A percentile compares a stretch with the other conserved stretches of the same genome.
These are phyloP conservation scores for Danielia oregonensis DNA, from an alignment of 805 yeast genomes.

Conservation along the genomic window DNA sequence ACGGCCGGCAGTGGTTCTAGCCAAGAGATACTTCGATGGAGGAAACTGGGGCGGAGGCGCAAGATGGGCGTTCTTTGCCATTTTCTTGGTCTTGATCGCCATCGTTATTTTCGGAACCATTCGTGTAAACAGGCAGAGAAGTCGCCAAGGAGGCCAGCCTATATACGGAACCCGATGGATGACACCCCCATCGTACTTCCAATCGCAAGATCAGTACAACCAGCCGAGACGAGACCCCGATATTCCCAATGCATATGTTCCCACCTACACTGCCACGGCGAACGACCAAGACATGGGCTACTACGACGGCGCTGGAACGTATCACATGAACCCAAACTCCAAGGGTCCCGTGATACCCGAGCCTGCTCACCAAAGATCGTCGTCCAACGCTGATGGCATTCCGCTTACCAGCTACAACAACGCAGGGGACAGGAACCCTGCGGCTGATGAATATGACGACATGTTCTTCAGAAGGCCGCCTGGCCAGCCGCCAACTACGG, in stretches of 20 bases:
- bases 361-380: slow-evolving; percentile 11
- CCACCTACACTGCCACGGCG: slow-evolving; percentile 63
- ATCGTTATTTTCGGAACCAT: slow-evolving; percentile 49
- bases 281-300: slow-evolving; percentile 75
- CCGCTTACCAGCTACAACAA: slow-evolving; percentile 4
- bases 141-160: slow-evolving; percentile 50
- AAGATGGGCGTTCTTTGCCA: slow-evolving; percentile 64
- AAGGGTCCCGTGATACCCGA: slow-evolving; percentile 15
- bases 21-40: slow-evolving; percentile 2
- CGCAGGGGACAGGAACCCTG: slow-evolving; percentile 1
- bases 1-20: too few species aligned
- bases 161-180: slow-evolving; percentile 79
- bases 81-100: slow-evolving; percentile 48
- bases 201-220: slow-evolving; percentile 57
- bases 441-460: slow-evolving; percentile 1
- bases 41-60: slow-evolving; percentile 33
- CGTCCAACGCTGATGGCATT: slow-evolving; percentile 11
- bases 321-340: slow-evolving; percentile 16
- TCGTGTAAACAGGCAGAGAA: slow-evolving; percentile 52
- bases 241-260: slow-evolving; percentile 47
- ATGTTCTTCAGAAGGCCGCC: slow-evolving; percentile 1
- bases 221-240: slow-evolving; percentile 43
- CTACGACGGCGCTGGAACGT: slow-evolving; percentile 61
- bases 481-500: background rate
- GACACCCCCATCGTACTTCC: slow-evolving; percentile 76